These are phyloP conservation scores for Aspergillus ostianus DNA, from an alignment of 495 filamentous ascomycete genomes.

Conservation along the genomic window DNA sequence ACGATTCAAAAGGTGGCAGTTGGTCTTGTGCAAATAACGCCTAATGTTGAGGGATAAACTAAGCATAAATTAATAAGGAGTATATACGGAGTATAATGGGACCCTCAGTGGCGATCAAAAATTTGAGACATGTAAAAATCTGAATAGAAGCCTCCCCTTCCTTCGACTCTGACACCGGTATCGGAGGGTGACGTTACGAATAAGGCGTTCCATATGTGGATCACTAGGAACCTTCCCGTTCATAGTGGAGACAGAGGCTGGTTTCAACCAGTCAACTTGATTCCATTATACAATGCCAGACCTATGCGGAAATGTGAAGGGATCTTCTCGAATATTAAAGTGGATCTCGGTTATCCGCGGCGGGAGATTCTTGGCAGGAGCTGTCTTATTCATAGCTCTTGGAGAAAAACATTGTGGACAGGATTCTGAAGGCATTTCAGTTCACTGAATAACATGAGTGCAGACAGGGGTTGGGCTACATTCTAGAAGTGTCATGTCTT, in stretches of 20 bases:
- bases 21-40: constrained; percentile 47
- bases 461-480: too few relatives aligned
- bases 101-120: not conserved
- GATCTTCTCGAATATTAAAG: not conserved
- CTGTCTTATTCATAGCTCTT: not conserved
- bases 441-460: too few relatives aligned
- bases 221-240: not conserved
- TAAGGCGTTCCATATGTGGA: not conserved
- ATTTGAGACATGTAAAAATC: not conserved
- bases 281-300: not conserved
- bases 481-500: too few relatives aligned
- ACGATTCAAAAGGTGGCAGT: constrained; percentile 34
- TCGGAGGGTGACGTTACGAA: not conserved
- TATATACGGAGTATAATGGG: not conserved
- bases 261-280: not conserved
- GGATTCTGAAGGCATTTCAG: too few relatives aligned
- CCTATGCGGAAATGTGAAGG: not conserved
- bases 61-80: not conserved
- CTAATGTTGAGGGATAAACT: not conserved
- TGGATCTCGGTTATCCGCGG: not conserved
- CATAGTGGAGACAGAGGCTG: not conserved
- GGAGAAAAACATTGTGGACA: too few relatives aligned
- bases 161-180: not conserved
- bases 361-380: not conserved
- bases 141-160: not conserved